These are phyloP conservation scores for Oryza nivara DNA, from an alignment of 176 grass and related monocot genomes.

Conservation along the genomic window DNA sequence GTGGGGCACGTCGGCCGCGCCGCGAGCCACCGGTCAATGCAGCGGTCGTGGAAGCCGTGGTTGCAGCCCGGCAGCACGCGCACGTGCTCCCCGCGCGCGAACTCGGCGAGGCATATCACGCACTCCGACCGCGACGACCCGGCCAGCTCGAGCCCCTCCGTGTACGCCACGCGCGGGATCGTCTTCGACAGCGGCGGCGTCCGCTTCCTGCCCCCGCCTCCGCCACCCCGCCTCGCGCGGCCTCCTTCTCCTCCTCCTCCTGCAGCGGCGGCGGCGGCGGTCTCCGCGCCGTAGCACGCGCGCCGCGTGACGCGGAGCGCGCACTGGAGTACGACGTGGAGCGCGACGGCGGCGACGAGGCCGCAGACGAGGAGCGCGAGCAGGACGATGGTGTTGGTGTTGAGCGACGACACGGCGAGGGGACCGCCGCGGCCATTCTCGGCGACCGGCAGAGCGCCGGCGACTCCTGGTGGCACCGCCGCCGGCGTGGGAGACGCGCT, in stretches of 20 bases:
- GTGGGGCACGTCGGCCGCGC: constrained; percentile 70
- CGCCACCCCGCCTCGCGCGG: background rate
- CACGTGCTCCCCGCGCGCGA: constrained; percentile 56
- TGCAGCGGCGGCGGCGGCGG: background rate
- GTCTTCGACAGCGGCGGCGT: background rate
- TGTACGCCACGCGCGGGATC: constrained; percentile 52
- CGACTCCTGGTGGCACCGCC: background rate
- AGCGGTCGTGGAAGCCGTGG: constrained; percentile 78
- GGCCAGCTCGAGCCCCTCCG: constrained; percentile 43
- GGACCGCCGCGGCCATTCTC: background rate
- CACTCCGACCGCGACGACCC: constrained; percentile 62
- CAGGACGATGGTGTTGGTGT: constrained; percentile 36
- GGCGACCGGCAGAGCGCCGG: background rate
- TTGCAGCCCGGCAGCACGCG: constrained; percentile 69
- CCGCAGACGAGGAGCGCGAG: constrained; percentile 63
- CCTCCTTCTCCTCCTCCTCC: background rate
- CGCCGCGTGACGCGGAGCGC: constrained; percentile 29
- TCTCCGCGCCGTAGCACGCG: constrained; percentile 21
- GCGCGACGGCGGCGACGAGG: constrained; percentile 46
- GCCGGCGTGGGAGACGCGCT: background rate
- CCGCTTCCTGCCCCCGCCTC: background rate
- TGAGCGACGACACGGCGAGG: background rate
- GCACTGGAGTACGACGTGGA: constrained; percentile 46
- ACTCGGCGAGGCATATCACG: constrained; percentile 81
- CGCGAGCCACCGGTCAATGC: constrained; percentile 77